Percentiles rank a stretch among this genome's conserved stretches.
These are phyloP conservation scores for Backusella sp. DNA, from an alignment of 192 early-diverging fungal genomes.

Conservation along the genomic window DNA sequence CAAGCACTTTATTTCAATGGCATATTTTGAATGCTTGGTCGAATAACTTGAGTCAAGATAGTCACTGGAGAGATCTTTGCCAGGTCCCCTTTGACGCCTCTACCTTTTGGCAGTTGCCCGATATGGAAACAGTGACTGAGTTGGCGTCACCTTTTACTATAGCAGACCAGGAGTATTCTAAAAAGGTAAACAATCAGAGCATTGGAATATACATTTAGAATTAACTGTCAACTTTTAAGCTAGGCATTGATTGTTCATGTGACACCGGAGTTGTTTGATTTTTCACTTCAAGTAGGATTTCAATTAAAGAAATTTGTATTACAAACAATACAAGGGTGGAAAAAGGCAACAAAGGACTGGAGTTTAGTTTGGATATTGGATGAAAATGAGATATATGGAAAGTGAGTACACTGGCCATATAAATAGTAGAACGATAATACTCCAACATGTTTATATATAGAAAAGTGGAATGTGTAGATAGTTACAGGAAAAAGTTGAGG, in stretches of 20 bases:
- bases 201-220: neutral
- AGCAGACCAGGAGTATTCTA: neutral
- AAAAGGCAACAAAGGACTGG: neutral
- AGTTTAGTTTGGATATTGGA: neutral
- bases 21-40: neutral
- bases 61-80: neutral
- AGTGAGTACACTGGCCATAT: neutral
- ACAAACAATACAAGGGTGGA: neutral
- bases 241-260: neutral
- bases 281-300: neutral
- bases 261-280: neutral
- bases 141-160: neutral
- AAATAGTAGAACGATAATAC: neutral
- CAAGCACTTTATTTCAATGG: neutral
- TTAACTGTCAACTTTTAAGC: neutral
- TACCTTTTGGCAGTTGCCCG: neutral
- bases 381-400: constrained; percentile 1
- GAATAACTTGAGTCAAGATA: neutral
- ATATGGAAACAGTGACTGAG: neutral
- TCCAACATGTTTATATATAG: neutral
- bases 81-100: neutral
- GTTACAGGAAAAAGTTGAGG: neutral
- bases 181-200: neutral
- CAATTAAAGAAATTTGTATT: neutral
- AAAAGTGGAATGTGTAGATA: neutral